phyloP scores from a whole-genome alignment of 169 alveolate species.

The Eimeria maxima region DNA sequence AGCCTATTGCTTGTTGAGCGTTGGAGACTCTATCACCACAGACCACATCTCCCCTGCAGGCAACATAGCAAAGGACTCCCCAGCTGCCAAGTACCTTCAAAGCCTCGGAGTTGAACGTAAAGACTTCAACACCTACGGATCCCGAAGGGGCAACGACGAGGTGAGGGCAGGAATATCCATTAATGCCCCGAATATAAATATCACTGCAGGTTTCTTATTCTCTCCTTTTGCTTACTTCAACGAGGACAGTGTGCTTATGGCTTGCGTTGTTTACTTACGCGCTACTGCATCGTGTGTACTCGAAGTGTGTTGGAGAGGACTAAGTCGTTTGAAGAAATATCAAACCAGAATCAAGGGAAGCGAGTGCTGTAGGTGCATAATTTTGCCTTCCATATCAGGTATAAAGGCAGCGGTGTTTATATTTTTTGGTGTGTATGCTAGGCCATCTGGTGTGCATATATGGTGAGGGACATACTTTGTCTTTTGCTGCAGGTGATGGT shows the following conservation, averaged over 20 bases:
- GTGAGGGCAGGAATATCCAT: background rate
- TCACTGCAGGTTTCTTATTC: too few relatives aligned
- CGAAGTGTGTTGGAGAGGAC: background rate
- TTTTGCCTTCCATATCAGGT: background rate
- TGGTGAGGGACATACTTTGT: background rate
- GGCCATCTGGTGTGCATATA: background rate
- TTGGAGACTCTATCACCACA: constrained; percentile 98
- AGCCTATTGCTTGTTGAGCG: constrained; percentile 86
- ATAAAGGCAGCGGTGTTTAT: background rate
- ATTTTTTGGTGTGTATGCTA: too few relatives aligned
- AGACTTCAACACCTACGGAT: constrained; percentile 98
- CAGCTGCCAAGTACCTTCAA: constrained; percentile 95
- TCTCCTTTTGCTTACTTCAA: too few relatives aligned
- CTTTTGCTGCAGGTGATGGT: constrained; percentile 91
- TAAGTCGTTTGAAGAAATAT: background rate
- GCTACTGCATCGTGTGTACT: background rate
- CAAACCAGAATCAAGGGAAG: background rate
- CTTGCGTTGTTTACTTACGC: too few relatives aligned
- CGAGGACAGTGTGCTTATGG: too few relatives aligned
- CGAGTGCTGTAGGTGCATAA: background rate
- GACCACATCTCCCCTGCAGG: constrained; percentile 99
- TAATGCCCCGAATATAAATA: too few relatives aligned
- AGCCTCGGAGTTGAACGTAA: constrained; percentile 92
- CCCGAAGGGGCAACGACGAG: constrained; percentile 98
- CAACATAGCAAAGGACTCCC: constrained; percentile 95